phyloP scores from a whole-genome alignment of 2,329 filamentous ascomycete species.

The Didymella pomorum region DNA sequence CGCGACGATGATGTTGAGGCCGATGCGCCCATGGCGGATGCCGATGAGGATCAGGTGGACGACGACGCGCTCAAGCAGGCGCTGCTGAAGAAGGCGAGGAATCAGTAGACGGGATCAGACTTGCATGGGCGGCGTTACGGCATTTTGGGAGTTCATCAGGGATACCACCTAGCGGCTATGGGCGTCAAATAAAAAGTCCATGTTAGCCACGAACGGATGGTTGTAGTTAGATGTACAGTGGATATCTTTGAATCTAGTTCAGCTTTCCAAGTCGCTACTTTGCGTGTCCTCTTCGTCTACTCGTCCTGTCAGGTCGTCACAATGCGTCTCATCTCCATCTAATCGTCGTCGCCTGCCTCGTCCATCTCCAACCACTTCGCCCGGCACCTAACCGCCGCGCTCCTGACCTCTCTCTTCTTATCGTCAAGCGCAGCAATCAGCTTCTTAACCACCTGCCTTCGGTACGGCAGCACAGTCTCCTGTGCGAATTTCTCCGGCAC shows the following conservation, averaged over 20 bases:
- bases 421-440: constrained; percentile 67
- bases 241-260: constrained; percentile 18
- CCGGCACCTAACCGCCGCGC: constrained; percentile 68
- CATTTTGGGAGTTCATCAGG: constrained; percentile 29
- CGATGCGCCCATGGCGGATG: constrained; percentile 23
- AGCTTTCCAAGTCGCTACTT: neutral
- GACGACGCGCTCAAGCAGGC: constrained; percentile 13
- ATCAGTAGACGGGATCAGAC: neutral
- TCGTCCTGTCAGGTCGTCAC: neutral
- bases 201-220: no score
- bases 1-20: constrained; percentile 53
- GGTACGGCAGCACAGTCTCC: constrained; percentile 64
- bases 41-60: neutral
- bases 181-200: constrained; percentile 23
- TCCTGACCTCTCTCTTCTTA: constrained; percentile 67
- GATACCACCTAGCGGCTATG: constrained; percentile 35
- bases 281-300: neutral
- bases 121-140: constrained; percentile 46
- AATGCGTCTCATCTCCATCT: neutral
- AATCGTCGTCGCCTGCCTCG: constrained; percentile 64
- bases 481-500: constrained; percentile 58
- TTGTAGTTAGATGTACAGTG: constrained; percentile 9
- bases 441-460: constrained; percentile 64
- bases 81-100: constrained; percentile 23
- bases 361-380: constrained; percentile 68